Base-by-base conservation (phyloP, 2,329 filamentous ascomycete species). In the Aureobasidium sp. region DNA sequence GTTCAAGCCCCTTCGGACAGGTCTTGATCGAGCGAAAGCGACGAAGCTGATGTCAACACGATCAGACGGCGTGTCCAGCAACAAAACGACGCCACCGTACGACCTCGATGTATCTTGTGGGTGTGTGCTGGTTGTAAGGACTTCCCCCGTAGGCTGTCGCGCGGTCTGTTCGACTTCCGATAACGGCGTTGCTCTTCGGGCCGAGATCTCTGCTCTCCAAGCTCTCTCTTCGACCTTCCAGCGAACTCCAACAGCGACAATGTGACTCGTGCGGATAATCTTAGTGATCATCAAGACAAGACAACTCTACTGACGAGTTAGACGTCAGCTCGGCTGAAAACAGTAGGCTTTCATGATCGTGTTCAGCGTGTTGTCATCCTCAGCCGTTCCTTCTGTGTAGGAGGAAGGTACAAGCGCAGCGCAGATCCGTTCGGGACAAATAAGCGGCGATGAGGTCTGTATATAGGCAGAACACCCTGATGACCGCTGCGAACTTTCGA, bases 321-420 rank as follows among this genome's bases (percentile, higher is more conserved):
- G 10, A 3, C 25, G 2, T 27, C 9, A 9, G 15, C 36, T 56
- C 53, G 53, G 53, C 23, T 59, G 42, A 59, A 36, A 36, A 47
- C 55, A 59, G 40, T n/a, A 50, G 43, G 25, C 16, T 56, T n/a
- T n/a, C n/a, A n/a, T n/a, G n/a, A n/a, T n/a, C n/a, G n/a, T n/a
- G n/a, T n/a, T n/a, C n/a, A n/a, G n/a, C 1, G 9, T 27, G 23
- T 33, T 48, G 6, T n/a, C 43, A 40, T 6, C 18, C 33, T 62
- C 42, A 62, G 59, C 59, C 59, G 59, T 25, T 31, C 5, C 23
- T 25, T 42, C 36, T 18, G 25, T 29, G 29, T 42, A 3, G 23
- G 29, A 47, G 60, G 60, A 63, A 63, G 60, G 60, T 63, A 43
- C 60, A 54, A 63, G 60, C 60, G 60, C 25, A 33, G 18, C 42